A percentile compares a stretch with the other conserved stretches of the same genome.
phyloP scores from a whole-genome alignment of 2,329 filamentous ascomycete species.

The Sphaerostilbella broomeana region DNA sequence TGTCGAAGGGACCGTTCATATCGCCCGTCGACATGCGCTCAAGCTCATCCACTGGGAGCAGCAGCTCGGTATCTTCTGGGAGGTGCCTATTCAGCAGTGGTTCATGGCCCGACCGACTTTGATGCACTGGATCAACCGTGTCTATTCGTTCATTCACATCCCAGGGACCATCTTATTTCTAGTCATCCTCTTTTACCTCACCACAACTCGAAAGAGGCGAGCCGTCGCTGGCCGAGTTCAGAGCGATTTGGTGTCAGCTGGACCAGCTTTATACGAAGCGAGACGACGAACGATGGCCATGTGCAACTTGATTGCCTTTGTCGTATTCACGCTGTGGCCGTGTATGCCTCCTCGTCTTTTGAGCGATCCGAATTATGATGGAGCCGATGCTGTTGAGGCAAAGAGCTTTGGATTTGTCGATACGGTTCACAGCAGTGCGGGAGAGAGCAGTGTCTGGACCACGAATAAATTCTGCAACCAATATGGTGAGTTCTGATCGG shows the following conservation, averaged over 20 bases:
- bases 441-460: constrained; percentile 61
- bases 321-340: constrained; percentile 56
- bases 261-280: constrained; percentile 46
- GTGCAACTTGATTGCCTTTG: constrained; percentile 54
- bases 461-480: constrained; percentile 64
- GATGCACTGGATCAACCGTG: constrained; percentile 64
- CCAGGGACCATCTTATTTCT: constrained; percentile 66
- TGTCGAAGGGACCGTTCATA: constrained; percentile 59
- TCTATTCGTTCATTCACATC: constrained; percentile 73
- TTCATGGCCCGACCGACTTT: constrained; percentile 44
- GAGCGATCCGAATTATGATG: constrained; percentile 48
- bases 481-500: constrained; percentile 49
- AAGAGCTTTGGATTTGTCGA: constrained; percentile 57
- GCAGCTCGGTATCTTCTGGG: constrained; percentile 56
- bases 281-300: constrained; percentile 55
- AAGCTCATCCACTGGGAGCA: constrained; percentile 63
- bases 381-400: constrained; percentile 49
- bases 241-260: constrained; percentile 28
- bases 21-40: constrained; percentile 62
- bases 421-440: constrained; percentile 45
- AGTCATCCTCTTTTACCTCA: constrained; percentile 61
- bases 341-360: constrained; percentile 58
- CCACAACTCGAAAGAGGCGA: constrained; percentile 51
- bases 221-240: constrained; percentile 21
- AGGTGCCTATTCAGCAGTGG: constrained; percentile 52